Conservation (phyloP, 2,329 filamentous ascomycete genomes). For the Orbilia oligospora region DNA sequence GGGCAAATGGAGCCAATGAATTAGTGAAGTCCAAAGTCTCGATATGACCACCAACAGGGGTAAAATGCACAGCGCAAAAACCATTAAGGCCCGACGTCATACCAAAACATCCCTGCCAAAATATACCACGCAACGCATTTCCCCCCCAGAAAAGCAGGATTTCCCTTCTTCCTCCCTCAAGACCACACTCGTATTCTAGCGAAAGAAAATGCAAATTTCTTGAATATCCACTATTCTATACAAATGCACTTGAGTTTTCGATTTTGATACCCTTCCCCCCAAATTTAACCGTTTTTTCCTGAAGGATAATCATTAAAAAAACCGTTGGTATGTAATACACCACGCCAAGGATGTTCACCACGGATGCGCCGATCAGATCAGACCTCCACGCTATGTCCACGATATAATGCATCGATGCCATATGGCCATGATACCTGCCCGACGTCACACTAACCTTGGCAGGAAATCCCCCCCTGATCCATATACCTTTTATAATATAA, state of each 20-base stretch:
- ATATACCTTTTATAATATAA: background rate
- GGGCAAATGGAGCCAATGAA: constrained; percentile 36
- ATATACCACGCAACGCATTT: constrained; percentile 14
- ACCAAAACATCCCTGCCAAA: background rate
- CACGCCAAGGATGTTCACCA: no score
- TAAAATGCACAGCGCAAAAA: background rate
- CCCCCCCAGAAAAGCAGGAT: constrained; percentile 10
- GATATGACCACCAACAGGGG: background rate
- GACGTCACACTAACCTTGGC: constrained; percentile 41
- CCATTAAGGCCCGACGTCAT: constrained; percentile 40
- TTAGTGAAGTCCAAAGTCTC: background rate
- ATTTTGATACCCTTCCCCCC: background rate
- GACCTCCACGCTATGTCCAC: background rate
- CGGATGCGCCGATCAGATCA: background rate
- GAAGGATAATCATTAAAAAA: background rate
- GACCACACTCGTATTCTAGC: no score
- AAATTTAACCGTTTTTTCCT: background rate
- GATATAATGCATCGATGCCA: background rate
- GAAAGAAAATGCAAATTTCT: no score
- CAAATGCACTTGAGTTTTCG: background rate
- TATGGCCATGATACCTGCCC: background rate
- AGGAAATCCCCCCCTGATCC: background rate
- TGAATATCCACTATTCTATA: background rate
- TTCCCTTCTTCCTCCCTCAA: background rate
- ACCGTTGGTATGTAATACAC: background rate